phyloP scores from a whole-genome alignment of 2,329 filamentous ascomycete species.

The Trichoderma guizhouense region DNA sequence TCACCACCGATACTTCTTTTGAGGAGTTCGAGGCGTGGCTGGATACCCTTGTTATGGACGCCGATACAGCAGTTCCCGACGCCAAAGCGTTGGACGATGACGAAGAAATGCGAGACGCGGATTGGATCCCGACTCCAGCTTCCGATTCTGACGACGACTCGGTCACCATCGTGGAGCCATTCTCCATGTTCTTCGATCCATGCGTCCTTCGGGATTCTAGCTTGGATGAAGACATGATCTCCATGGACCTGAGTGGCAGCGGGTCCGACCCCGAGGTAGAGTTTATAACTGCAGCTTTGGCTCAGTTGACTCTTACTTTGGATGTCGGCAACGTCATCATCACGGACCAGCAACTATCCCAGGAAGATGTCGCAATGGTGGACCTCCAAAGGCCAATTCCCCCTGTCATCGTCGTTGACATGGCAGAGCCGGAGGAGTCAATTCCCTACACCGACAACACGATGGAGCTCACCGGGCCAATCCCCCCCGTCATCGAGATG shows the following conservation, averaged over 20 bases:
- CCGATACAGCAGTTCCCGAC: neutral
- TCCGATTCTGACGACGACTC: neutral
- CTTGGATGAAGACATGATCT: slow-evolving; percentile 3
- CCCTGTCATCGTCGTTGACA: neutral
- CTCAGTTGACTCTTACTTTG: slow-evolving; percentile 2
- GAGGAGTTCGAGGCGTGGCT: slow-evolving; percentile 4
- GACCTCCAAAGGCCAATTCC: slow-evolving; percentile 5
- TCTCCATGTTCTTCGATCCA: neutral
- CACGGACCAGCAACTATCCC: neutral
- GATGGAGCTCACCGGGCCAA: slow-evolving; percentile 6
- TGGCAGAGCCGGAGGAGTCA: slow-evolving; percentile 2
- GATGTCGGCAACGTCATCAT: slow-evolving; percentile 6
- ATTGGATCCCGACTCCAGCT: neutral
- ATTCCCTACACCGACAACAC: neutral
- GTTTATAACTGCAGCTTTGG: slow-evolving; percentile 13
- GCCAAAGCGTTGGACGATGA: neutral
- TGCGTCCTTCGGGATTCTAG: slow-evolving; percentile 6
- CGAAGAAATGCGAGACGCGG: slow-evolving; percentile 1
- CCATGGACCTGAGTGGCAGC: neutral
- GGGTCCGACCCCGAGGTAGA: slow-evolving; percentile 6
- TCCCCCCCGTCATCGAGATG: neutral
- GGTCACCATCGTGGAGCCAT: neutral
- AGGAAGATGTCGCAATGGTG: slow-evolving; percentile 12
- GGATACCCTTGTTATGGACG: neutral
- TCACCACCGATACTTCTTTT: neutral